Evolutionary conservation across 352 stramenopile species (phyloP).

Genomic region (Phytophthora sansomeana): DNA sequence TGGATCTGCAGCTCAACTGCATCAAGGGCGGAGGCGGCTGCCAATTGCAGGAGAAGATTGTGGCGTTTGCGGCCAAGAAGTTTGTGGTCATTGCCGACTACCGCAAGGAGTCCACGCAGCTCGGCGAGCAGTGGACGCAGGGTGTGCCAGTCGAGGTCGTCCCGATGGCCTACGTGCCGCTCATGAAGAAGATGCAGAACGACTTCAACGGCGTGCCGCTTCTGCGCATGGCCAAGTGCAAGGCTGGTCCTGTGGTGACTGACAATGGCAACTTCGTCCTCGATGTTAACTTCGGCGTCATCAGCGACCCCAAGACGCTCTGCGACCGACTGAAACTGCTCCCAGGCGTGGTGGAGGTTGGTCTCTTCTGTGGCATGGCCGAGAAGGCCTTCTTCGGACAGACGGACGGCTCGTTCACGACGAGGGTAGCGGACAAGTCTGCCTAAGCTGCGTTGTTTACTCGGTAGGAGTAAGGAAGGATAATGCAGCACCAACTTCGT

Average conservation of each 20-base stretch:
- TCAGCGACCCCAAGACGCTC: conserved; percentile 73
- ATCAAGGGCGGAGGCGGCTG: conserved; percentile 98
- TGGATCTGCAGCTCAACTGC: conserved; percentile 97
- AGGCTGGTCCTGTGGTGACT: conserved; percentile 96
- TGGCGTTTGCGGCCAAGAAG: conserved; percentile 95
- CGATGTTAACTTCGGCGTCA: conserved; percentile 88
- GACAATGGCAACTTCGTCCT: conserved; percentile 96
- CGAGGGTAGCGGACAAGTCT: conserved; percentile 46
- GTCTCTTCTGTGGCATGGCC: conserved; percentile 90
- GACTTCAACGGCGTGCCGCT: conserved; percentile 63
- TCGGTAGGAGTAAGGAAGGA: conserved; percentile 1
- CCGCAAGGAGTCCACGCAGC: conserved; percentile 89
- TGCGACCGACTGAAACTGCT: conserved; percentile 80
- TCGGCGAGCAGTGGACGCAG: conserved; percentile 91
- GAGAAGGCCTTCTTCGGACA: conserved; percentile 91
- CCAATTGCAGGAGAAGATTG: conserved; percentile 95
- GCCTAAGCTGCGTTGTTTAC: conserved; percentile 19
- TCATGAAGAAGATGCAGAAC: conserved; percentile 78
- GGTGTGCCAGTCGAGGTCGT: conserved; percentile 97
- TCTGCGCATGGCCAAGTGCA: conserved; percentile 90
- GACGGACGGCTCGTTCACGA: conserved; percentile 84
- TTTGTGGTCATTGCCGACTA: conserved; percentile 98
- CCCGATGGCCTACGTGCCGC: conserved; percentile 97
- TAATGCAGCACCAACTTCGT: conserved; percentile 18
- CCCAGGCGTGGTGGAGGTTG: conserved; percentile 89